phyloP scores from a whole-genome alignment of 805 yeast species.

The Wickerhamomyces xylosicus region DNA sequence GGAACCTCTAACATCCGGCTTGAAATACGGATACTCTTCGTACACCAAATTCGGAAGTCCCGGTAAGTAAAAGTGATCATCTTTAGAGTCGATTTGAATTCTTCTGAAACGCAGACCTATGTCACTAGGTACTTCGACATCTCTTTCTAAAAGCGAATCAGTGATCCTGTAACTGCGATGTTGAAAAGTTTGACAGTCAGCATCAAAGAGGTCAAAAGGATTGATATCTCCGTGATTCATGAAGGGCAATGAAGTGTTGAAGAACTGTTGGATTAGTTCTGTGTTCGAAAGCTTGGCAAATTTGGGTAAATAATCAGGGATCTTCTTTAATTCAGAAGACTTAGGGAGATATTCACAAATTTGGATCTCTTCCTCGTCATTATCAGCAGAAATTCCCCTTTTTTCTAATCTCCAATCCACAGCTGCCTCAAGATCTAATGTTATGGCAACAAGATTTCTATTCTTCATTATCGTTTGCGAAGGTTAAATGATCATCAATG shows the following conservation, averaged over 20 bases:
- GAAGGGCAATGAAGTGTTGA: constrained; percentile 14
- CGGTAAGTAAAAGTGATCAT: constrained; percentile 15
- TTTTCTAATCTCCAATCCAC: not conserved
- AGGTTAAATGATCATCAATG: not conserved
- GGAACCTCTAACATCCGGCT: constrained; percentile 10
- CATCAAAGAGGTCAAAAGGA: constrained; percentile 13
- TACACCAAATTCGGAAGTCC: constrained; percentile 14
- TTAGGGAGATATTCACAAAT: constrained; percentile 5
- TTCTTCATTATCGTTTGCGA: not conserved
- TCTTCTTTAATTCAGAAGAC: constrained; percentile 5
- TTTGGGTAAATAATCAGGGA: constrained; percentile 1
- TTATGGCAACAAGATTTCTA: constrained; percentile 7
- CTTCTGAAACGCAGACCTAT: constrained; percentile 10
- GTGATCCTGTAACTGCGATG: constrained; percentile 4
- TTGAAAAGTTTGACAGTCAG: constrained; percentile 2
- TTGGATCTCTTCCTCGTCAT: constrained; percentile 5
- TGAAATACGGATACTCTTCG: constrained; percentile 17
- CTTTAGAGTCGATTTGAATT: constrained; percentile 5
- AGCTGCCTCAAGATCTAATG: constrained; percentile 3
- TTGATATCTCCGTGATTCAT: constrained; percentile 13
- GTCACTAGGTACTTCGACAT: constrained; percentile 11
- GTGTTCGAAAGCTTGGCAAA: not conserved
- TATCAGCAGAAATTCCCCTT: not conserved
- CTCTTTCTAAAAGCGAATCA: constrained; percentile 16
- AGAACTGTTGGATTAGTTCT: constrained; percentile 3